Percentiles rank a stretch among this genome's conserved stretches.
Conservation (phyloP, 1,139 yeast species). For the Arxiozyma slooffiae region DNA sequence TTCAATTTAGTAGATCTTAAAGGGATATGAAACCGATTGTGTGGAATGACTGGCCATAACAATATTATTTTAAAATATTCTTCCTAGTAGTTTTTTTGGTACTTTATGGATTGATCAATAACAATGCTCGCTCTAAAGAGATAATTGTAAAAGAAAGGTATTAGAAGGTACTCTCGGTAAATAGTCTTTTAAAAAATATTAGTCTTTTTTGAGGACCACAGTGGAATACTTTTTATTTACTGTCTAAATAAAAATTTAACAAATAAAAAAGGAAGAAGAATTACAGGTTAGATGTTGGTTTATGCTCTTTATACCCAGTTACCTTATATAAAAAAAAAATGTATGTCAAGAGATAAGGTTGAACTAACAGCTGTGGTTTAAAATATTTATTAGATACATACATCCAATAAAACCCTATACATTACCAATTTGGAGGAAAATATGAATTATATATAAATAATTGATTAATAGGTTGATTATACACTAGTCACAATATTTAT, state of each 20-base stretch:
- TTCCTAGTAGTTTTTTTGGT: neutral
- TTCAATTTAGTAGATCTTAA: conserved; percentile 2
- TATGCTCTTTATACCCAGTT: neutral
- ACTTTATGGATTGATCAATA: neutral
- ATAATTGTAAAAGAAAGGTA: neutral
- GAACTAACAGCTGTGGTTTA: no score
- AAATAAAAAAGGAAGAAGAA: neutral
- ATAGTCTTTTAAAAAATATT: neutral
- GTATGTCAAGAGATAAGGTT: no score
- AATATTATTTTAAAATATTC: conserved; percentile 10
- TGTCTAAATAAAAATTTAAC: no score
- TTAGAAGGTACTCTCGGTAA: neutral
- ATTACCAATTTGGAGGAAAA: no score
- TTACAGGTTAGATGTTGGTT: no score
- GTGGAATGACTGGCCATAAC: conserved; percentile 25
- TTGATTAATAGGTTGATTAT: no score
- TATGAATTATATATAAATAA: neutral
- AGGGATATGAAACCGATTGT: conserved; percentile 14
- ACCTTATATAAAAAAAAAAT: no score
- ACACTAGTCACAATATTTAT: neutral
- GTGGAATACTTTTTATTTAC: neutral
- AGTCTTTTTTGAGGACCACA: neutral
- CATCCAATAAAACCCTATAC: neutral
- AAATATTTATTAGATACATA: no score
- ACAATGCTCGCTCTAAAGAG: neutral